These are phyloP conservation scores for Pleurotus tuber-regium DNA, from an alignment of 768 basidiomycete species.

Conservation along the genomic window DNA sequence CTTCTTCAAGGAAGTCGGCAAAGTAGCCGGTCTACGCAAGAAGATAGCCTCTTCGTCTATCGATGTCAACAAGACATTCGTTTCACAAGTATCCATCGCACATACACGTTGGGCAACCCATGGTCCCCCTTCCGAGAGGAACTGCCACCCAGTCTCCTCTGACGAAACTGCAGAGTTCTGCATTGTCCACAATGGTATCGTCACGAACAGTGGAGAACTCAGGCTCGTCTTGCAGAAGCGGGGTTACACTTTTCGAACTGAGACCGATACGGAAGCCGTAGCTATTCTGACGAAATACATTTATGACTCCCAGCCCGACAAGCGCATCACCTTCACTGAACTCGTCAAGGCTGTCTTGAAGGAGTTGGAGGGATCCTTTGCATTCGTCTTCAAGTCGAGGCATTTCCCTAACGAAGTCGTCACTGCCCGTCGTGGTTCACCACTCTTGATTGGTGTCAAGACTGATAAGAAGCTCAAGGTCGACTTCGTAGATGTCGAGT, in stretches of 20 bases:
- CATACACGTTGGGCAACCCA: constrained; percentile 99
- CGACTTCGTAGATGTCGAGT: constrained; percentile 98
- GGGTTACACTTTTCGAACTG: constrained; percentile 90
- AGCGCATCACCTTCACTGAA: constrained; percentile 83
- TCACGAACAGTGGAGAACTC: constrained; percentile 90
- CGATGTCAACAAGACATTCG: constrained; percentile 72
- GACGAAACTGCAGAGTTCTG: constrained; percentile 82
- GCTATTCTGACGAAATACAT: constrained; percentile 96
- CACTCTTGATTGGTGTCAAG: constrained; percentile 96
- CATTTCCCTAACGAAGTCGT: constrained; percentile 98
- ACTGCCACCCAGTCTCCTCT: constrained; percentile 94
- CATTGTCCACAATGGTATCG: constrained; percentile 98
- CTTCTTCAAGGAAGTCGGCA: constrained; percentile 98
- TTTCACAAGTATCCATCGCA: constrained; percentile 93
- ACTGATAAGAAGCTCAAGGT: constrained; percentile 99
- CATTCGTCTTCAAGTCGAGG: constrained; percentile 96
- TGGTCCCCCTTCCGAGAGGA: constrained; percentile 80
- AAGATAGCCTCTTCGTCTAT: constrained; percentile 71
- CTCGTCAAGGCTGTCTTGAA: constrained; percentile 94
- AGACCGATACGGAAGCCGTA: constrained; percentile 98
- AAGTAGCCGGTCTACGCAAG: constrained; percentile 90
- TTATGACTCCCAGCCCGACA: constrained; percentile 88
- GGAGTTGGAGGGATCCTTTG: constrained; percentile 98
- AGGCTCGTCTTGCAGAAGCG: constrained; percentile 92
- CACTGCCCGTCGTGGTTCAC: constrained; percentile 94